A percentile compares a stretch with the other conserved stretches of the same genome.
phyloP scores from a whole-genome alignment of 257 asterid genomes.

The Coffea canephora region DNA sequence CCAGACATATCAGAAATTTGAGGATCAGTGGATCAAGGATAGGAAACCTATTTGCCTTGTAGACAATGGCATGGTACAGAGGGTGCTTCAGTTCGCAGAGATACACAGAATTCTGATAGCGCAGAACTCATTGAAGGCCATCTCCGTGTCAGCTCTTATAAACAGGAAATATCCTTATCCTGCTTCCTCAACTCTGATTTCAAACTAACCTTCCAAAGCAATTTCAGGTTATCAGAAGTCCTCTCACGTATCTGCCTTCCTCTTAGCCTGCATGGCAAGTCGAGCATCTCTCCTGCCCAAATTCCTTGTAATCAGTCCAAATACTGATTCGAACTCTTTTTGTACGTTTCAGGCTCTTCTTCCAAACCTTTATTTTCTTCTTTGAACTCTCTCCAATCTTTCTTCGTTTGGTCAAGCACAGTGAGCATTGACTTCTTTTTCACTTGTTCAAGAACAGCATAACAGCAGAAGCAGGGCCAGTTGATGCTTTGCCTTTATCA shows the following conservation, averaged over 20 bases:
- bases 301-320: constrained; percentile 90
- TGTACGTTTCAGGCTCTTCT: constrained; percentile 88
- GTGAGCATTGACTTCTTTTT: constrained; percentile 87
- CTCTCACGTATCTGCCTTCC: constrained; percentile 82
- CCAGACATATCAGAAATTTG: not conserved
- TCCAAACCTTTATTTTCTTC: constrained; percentile 81
- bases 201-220: not conserved
- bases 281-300: constrained; percentile 90
- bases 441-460: constrained; percentile 83
- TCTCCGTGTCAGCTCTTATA: not conserved
- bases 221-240: constrained; percentile 36
- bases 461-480: constrained; percentile 67
- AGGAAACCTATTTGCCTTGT: not conserved
- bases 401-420: constrained; percentile 91
- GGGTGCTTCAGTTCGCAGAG: not conserved
- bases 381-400: constrained; percentile 97
- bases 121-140: not conserved
- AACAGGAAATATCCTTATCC: not conserved
- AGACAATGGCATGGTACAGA: not conserved
- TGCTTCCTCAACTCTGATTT: not conserved
- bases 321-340: constrained; percentile 90
- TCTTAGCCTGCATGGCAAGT: constrained; percentile 70
- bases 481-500: constrained; percentile 64
- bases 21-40: not conserved
- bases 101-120: not conserved